Evolutionary conservation across 2,329 filamentous ascomycete genomes (phyloP).

Genomic region (Aspergillus pseudonomiae): DNA sequence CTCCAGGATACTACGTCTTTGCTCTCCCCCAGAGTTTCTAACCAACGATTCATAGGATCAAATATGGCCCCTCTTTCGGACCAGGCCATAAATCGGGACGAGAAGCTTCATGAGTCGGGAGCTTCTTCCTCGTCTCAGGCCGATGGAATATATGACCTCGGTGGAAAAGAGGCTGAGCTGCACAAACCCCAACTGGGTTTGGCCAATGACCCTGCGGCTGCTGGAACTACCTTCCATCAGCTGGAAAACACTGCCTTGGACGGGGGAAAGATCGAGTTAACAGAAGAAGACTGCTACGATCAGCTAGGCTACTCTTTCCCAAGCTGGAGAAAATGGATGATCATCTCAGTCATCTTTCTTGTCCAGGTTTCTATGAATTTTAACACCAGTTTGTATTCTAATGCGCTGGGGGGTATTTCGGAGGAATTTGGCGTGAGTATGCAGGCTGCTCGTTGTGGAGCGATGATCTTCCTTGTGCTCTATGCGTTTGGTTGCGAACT

Average conservation of each 20-base stretch:
- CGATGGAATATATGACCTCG: conserved; percentile 26
- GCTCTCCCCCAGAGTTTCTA: not conserved
- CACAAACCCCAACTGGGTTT: conserved; percentile 17
- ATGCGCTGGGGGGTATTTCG: conserved; percentile 66
- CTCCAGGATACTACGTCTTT: not conserved
- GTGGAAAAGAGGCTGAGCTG: conserved; percentile 14
- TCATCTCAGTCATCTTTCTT: conserved; percentile 72
- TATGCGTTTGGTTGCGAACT: conserved; percentile 88
- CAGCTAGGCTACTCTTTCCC: conserved; percentile 67
- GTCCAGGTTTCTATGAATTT: conserved; percentile 80
- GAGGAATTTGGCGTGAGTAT: conserved; percentile 69
- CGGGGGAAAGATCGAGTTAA: conserved; percentile 39
- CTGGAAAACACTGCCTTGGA: conserved; percentile 29
- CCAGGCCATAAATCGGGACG: conserved; percentile 23
- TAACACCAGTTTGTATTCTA: conserved; percentile 75
- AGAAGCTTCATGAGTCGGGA: conserved; percentile 35
- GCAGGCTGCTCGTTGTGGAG: conserved; percentile 71
- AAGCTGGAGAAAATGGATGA: conserved; percentile 69
- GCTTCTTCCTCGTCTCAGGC: conserved; percentile 37
- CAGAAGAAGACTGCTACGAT: conserved; percentile 64
- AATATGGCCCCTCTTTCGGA: conserved; percentile 25
- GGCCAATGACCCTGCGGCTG: conserved; percentile 16
- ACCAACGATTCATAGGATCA: not conserved
- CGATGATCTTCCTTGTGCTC: conserved; percentile 75
- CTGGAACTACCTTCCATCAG: conserved; percentile 26